Evolutionary conservation across 768 basidiomycete species (phyloP), one percentile per base, ranked within the genome.

Genomic region (Leccinum boreale): DNA sequence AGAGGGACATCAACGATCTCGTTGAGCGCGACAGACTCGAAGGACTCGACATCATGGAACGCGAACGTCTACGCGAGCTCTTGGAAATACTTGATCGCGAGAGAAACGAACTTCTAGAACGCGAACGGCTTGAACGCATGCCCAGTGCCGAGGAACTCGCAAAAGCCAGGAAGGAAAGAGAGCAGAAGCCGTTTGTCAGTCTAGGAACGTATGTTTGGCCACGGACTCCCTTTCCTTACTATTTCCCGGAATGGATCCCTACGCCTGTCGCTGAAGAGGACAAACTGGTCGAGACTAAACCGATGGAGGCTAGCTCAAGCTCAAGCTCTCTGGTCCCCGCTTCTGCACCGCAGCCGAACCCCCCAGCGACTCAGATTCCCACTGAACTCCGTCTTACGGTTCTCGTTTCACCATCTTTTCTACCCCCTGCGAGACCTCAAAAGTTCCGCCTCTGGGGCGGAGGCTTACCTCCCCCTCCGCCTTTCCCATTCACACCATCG

Each of bases 361-460:
- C 61, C 24, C 48, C 63, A n/a, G 19, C 29, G 15, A 53, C 57
- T 23, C 66, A 61, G 45, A 59, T 61, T 35, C 68, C 66, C 6
- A 70, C 73, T 2, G 73, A 74, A 50, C 62, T 74, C 19, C 70
- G 71, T 10, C 70, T 81, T 28, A 81, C 84, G 1, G 75, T 89
- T 53, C 70, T 86, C 65, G 79, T 90, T 58, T 86, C 89, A 0
- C 73, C 76, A 23, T 78, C 79, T 2, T 81, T 81, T 64, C 75
- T 90, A 21, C 88, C 87, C 0, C 72, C 77, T 14, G 72, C 78
- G 49, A 78, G 81, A 52, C 86, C 86, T 12, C 59, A 69, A 5
- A 79, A 71, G 28, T 84, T 83, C 14, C 79, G 79, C n/a, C 76
- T 90, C 19, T 90, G 88, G 88, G 88, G 88, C 52, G 87, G 85